phyloP scores from a whole-genome alignment of 108 stramenopile genomes.

The Cylindrotheca fusiformis region DNA sequence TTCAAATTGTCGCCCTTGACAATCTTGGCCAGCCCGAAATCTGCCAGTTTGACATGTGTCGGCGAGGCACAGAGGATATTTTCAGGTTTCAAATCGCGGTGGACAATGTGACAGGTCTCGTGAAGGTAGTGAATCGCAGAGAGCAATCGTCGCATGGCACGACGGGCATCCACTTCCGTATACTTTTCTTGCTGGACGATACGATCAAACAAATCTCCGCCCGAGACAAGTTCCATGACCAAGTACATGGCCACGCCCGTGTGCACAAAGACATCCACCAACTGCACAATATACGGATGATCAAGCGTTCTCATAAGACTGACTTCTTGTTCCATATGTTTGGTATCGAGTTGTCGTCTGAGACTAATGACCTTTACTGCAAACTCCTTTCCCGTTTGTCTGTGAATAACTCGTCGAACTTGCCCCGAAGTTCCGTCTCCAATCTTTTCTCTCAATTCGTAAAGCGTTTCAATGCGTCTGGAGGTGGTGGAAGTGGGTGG shows the following conservation, averaged over 20 bases:
- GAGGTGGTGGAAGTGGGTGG: slow-evolving; percentile 6
- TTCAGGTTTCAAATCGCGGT: slow-evolving; percentile 93
- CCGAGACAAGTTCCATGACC: slow-evolving; percentile 85
- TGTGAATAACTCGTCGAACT: slow-evolving; percentile 86
- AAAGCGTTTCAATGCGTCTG: slow-evolving; percentile 72
- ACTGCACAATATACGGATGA: slow-evolving; percentile 91
- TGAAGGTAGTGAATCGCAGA: slow-evolving; percentile 82
- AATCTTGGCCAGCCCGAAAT: slow-evolving; percentile 92
- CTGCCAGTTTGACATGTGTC: slow-evolving; percentile 69
- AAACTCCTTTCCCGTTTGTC: slow-evolving; percentile 74
- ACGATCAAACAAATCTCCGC: slow-evolving; percentile 94
- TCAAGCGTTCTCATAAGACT: slow-evolving; percentile 73
- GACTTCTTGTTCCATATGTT: slow-evolving; percentile 57
- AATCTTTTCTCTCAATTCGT: slow-evolving; percentile 85
- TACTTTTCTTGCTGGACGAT: slow-evolving; percentile 81
- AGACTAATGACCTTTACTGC: slow-evolving; percentile 93
- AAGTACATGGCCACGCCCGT: slow-evolving; percentile 68
- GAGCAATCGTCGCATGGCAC: slow-evolving; percentile 71
- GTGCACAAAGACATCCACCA: slow-evolving; percentile 83
- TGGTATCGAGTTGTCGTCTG: slow-evolving; percentile 27
- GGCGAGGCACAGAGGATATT: slow-evolving; percentile 77
- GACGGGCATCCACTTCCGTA: slow-evolving; percentile 73
- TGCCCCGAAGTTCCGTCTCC: slow-evolving; percentile 91
- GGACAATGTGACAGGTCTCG: slow-evolving; percentile 63
- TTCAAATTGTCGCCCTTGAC: slow-evolving; percentile 71